A percentile compares a stretch with the other conserved stretches of the same genome.
Evolutionary conservation across 179 eudicot species (phyloP).

Genomic region (Spergularia azorica): DNA sequence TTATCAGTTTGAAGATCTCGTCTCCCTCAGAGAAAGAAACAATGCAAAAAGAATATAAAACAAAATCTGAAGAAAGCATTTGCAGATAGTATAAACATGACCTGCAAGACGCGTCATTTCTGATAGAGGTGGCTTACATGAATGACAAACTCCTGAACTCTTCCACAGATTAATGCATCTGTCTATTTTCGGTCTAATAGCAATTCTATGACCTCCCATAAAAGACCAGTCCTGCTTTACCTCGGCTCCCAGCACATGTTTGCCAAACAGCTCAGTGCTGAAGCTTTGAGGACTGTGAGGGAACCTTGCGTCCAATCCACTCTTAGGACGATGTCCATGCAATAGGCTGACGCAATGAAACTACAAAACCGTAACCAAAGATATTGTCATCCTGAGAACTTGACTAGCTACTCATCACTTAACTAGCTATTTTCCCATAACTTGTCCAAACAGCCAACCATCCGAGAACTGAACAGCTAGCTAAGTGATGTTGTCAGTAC

Average conservation of each 20-base stretch:
- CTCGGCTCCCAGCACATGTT: conserved; percentile 30
- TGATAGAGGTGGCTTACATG: conserved; percentile 53
- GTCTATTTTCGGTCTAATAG: conserved; percentile 30
- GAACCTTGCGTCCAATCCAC: conserved; percentile 22
- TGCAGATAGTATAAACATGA: not conserved
- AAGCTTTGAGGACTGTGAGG: conserved; percentile 29
- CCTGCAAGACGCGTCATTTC: not conserved
- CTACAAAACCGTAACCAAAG: conserved; percentile 36
- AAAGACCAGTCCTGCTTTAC: conserved; percentile 44
- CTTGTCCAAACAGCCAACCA: not conserved
- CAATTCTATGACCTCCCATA: conserved; percentile 42
- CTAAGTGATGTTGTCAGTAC: not conserved
- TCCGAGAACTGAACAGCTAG: not conserved
- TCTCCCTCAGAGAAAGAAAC: not conserved
- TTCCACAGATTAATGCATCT: conserved; percentile 32
- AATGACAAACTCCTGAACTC: conserved; percentile 40
- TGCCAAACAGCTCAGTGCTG: conserved; percentile 35
- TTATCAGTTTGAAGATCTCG: not conserved
- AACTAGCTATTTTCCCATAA: no score
- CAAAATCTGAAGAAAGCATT: not conserved
- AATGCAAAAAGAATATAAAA: not conserved
- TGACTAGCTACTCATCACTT: no score
- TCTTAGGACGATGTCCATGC: conserved; percentile 27
- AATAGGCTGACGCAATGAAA: conserved; percentile 28
- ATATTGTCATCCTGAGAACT: not conserved